Conservation (phyloP, 2,329 filamentous ascomycete genomes). For the Ophiobolus disseminans region DNA sequence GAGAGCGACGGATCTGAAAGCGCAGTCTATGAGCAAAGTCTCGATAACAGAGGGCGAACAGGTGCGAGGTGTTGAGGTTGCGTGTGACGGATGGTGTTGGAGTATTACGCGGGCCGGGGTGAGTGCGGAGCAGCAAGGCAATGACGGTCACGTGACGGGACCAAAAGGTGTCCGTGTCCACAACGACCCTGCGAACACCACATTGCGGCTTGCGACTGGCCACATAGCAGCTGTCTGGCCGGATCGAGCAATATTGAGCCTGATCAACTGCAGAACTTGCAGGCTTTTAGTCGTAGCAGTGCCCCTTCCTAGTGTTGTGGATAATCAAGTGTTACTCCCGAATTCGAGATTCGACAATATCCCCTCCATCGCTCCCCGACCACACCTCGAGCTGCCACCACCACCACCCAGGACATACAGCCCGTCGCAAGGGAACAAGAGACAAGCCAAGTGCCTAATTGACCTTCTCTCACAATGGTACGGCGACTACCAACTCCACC, state of each 20-base stretch:
- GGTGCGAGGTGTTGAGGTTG: too few species aligned
- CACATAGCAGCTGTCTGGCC: slow-evolving; percentile 12
- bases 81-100: slow-evolving; percentile 3
- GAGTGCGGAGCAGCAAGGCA: slow-evolving; percentile 23
- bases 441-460: slow-evolving; percentile 8
- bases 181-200: slow-evolving; percentile 27
- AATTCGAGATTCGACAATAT: slow-evolving; percentile 23
- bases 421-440: not conserved
- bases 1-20: too few species aligned
- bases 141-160: slow-evolving; percentile 28
- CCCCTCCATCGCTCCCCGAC: slow-evolving; percentile 20
- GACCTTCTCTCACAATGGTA: slow-evolving; percentile 38
- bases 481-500: not conserved
- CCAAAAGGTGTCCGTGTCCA: slow-evolving; percentile 33
- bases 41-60: too few species aligned
- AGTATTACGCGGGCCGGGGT: slow-evolving; percentile 7
- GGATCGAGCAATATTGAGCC: not conserved
- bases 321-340: slow-evolving; percentile 15
- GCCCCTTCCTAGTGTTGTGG: too few species aligned
- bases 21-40: too few species aligned
- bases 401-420: slow-evolving; percentile 1
- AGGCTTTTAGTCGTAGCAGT: too few species aligned
- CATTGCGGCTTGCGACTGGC: slow-evolving; percentile 25
- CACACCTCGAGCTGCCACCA: slow-evolving; percentile 9
- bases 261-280: not conserved